phyloP scores from a whole-genome alignment of 148 eudicot species.

The Heliosperma pusillum region DNA sequence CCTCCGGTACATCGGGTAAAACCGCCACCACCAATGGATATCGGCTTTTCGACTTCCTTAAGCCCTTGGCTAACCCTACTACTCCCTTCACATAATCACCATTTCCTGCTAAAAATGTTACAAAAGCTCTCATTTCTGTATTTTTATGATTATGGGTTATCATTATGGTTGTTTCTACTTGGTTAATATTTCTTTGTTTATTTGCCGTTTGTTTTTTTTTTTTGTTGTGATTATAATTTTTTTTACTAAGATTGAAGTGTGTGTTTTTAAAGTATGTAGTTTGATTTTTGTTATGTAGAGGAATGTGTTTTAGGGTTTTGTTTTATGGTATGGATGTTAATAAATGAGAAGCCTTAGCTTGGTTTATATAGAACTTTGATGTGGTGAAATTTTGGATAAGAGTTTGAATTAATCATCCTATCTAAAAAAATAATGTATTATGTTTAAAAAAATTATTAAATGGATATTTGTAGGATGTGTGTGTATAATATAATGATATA shows the following conservation, averaged over 20 bases:
- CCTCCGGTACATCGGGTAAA: constrained; percentile 77
- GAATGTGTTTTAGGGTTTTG: not conserved
- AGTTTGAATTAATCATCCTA: no score
- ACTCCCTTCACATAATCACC: constrained; percentile 86
- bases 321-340: not conserved
- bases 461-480: no score
- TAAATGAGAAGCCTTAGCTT: no score
- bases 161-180: constrained; percentile 22
- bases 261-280: not conserved
- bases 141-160: constrained; percentile 1
- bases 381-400: no score
- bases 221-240: not conserved
- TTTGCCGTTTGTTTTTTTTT: constrained; percentile 13
- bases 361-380: no score
- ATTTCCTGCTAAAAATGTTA: constrained; percentile 77
- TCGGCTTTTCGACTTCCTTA: constrained; percentile 50
- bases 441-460: no score
- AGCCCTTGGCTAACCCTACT: constrained; percentile 76
- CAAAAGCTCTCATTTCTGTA: constrained; percentile 39
- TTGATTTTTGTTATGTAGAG: not conserved
- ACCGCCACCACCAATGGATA: constrained; percentile 81
- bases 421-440: no score
- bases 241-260: not conserved
- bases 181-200: constrained; percentile 17
- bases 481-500: no score